These are phyloP conservation scores for Backusella mclennaniae DNA, from an alignment of 192 early-diverging fungal genomes.

Conservation along the genomic window DNA sequence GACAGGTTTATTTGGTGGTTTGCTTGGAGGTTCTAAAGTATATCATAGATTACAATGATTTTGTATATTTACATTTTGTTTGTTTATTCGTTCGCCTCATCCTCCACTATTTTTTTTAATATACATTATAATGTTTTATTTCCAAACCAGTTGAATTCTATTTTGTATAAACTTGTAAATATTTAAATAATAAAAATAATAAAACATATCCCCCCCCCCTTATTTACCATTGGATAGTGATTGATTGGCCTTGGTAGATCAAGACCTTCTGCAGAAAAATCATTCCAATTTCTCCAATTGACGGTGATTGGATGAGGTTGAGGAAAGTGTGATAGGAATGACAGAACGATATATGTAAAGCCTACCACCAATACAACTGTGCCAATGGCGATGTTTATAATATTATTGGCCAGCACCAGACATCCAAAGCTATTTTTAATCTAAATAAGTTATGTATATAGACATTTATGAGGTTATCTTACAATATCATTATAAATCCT, in stretches of 20 bases:
- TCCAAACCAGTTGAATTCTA: background rate
- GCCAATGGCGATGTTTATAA: constrained; percentile 50
- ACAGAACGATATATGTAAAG: constrained; percentile 51
- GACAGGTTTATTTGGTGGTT: constrained; percentile 46
- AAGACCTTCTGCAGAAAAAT: constrained; percentile 31
- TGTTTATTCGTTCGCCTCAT: background rate
- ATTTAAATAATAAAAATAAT: background rate
- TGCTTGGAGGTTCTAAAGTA: constrained; percentile 47
- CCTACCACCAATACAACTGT: constrained; percentile 46
- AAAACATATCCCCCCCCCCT: background rate
- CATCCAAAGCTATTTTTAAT: constrained; percentile 47
- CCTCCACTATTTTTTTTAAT: background rate
- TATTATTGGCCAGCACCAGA: constrained; percentile 42
- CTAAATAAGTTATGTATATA: background rate
- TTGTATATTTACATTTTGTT: constrained; percentile 1
- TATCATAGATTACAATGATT: constrained; percentile 21
- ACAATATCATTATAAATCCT: constrained; percentile 56
- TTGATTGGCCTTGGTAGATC: constrained; percentile 4
- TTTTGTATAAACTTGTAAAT: background rate
- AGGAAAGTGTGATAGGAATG: constrained; percentile 31
- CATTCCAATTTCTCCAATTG: constrained; percentile 37
- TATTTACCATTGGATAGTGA: background rate
- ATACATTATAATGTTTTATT: background rate
- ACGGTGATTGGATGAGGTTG: constrained; percentile 19
- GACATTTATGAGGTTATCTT: constrained; percentile 4